Conservation (phyloP, 441 rosid genomes). For the Jatropha podagrica region DNA sequence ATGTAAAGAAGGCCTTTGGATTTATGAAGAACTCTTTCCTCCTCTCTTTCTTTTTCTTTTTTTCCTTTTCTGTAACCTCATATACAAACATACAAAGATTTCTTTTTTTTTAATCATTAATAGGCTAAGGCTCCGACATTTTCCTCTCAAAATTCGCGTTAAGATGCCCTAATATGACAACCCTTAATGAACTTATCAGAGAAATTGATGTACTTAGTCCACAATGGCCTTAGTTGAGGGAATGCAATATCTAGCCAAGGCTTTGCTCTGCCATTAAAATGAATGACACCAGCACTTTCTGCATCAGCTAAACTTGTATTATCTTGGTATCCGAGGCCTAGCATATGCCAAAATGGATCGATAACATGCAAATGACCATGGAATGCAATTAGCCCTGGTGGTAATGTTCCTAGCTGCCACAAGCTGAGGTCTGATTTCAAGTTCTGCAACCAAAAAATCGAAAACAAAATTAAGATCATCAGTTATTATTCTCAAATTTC, state of each 20-base stretch:
- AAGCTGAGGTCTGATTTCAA: slow-evolving; percentile 89
- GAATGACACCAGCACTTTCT: slow-evolving; percentile 80
- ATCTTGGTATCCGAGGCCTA: slow-evolving; percentile 93
- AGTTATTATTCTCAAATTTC: neutral
- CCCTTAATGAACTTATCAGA: slow-evolving; percentile 87
- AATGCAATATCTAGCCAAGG: slow-evolving; percentile 98
- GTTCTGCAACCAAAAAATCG: slow-evolving; percentile 52
- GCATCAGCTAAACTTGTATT: slow-evolving; percentile 66
- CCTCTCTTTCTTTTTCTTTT: slow-evolving; percentile 27
- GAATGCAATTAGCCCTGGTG: slow-evolving; percentile 95
- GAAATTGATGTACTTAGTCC: slow-evolving; percentile 82
- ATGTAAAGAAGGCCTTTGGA: slow-evolving; percentile 26
- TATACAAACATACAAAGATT: slow-evolving; percentile 29
- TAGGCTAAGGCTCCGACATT: neutral
- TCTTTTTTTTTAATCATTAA: slow-evolving; percentile 11
- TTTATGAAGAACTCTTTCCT: slow-evolving; percentile 39
- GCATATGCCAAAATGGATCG: slow-evolving; percentile 96
- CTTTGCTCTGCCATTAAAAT: slow-evolving; percentile 97
- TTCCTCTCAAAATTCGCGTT: slow-evolving; percentile 32
- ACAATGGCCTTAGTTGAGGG: slow-evolving; percentile 74
- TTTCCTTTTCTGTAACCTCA: slow-evolving; percentile 15
- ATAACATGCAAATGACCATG: slow-evolving; percentile 76
- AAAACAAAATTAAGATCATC: neutral
- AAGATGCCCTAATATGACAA: slow-evolving; percentile 69
- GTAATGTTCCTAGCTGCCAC: slow-evolving; percentile 96